Conservation (phyloP, 2,329 filamentous ascomycete genomes). For the Teratosphaeria epicoccoides region DNA sequence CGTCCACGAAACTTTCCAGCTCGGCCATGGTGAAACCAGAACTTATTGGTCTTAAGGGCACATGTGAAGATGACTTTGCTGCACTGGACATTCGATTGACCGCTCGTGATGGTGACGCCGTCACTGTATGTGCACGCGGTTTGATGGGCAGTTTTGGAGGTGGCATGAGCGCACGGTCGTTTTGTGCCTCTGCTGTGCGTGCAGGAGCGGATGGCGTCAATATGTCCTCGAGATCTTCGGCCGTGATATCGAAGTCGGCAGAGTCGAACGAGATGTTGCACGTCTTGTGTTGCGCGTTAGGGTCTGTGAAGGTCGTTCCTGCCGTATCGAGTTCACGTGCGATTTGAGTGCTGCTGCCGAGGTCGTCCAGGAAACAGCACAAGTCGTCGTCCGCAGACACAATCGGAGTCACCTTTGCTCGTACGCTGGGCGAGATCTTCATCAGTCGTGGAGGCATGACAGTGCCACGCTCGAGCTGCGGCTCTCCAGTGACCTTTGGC, state of each 20-base stretch:
- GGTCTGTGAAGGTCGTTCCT: background rate
- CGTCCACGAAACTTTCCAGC: slow-evolving; percentile 25
- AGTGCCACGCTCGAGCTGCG: background rate
- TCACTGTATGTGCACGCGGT: background rate
- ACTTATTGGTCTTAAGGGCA: background rate
- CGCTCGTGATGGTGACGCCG: background rate
- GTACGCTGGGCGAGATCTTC: background rate
- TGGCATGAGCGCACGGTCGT: slow-evolving; percentile 6
- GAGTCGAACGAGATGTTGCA: slow-evolving; percentile 25
- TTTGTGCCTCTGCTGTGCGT: background rate
- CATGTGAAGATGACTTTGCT: background rate
- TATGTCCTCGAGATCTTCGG: slow-evolving; percentile 32
- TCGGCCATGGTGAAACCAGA: slow-evolving; percentile 22
- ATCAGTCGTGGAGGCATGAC: background rate
- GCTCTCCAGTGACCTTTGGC: background rate
- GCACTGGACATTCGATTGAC: background rate
- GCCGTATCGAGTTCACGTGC: slow-evolving; percentile 31
- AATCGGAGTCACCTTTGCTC: background rate
- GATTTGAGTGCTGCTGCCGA: slow-evolving; percentile 37
- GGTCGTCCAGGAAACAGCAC: slow-evolving; percentile 26
- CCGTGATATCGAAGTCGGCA: slow-evolving; percentile 30
- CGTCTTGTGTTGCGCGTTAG: background rate
- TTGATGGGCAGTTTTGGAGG: slow-evolving; percentile 7
- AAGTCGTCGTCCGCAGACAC: slow-evolving; percentile 11
- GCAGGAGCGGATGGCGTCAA: slow-evolving; percentile 10